Base-by-base conservation (phyloP, 2,329 filamentous ascomycete species). In the Paraconiothyrium brasiliense region DNA sequence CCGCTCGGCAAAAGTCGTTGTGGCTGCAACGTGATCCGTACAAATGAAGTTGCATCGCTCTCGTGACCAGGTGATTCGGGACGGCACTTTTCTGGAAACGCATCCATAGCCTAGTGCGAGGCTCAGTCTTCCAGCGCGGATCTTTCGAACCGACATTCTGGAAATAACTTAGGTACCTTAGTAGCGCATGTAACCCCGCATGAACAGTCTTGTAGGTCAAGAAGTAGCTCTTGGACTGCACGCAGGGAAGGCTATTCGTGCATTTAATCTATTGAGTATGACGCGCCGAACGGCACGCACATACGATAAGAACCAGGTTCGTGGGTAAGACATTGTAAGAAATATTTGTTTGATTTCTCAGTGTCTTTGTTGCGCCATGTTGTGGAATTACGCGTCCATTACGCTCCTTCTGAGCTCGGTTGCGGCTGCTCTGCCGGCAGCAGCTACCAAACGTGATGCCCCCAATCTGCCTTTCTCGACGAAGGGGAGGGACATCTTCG, bases 401-500 rank as follows among this genome's bases (percentile, higher is more conserved):
- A 58, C 51, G 10, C 51, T 76, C 5, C 44, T 71, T 1, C 24
- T 74, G 16, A 58, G 57, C 30, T 54, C 65, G 6, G 27, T 69
- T 16, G 65, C 50, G 22, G 34, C 43, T 30, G 70, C 70, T 48
- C 44, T 66, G 11, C 67, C 71, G 24, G 62, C 67, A 34, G 27
- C 63, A 6, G 57, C 56, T 52, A 22, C 47, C 7, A 67, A 56
- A 46, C 59, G 59, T 9, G 71, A 73, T 35, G 70, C 63, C 48
- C 62, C 68, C 3, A 59, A 62, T n/a, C 63, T 77, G 5, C 74
- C 74, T 4, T 57, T 76, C 2, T 74, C 67, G 0, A 76, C 73
- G 1, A 70, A 70, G 54, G 73, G 73, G 1, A 62, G 69, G 54
- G 73, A 77, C 46, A 76, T 81, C 22, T 37, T 79, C 27, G 74